These are phyloP conservation scores for Polychaeton citri DNA, from an alignment of 2,329 filamentous ascomycete genomes.

Conservation along the genomic window DNA sequence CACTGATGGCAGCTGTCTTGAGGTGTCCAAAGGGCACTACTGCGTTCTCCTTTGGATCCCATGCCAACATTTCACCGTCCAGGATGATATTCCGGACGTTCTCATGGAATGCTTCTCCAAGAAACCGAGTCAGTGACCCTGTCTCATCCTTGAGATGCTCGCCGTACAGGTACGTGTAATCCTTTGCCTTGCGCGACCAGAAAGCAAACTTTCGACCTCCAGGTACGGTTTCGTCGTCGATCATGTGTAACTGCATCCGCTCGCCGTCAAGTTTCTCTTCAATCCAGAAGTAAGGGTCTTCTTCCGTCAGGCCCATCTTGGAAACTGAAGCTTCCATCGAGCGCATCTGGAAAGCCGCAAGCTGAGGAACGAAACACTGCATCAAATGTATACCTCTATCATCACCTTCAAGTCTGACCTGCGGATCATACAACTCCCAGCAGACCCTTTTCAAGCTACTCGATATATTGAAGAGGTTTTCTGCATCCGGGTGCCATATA, in stretches of 20 bases:
- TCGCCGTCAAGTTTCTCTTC: slow-evolving; percentile 97
- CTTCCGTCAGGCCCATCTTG: slow-evolving; percentile 50
- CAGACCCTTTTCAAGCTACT: slow-evolving; percentile 83
- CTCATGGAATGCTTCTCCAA: slow-evolving; percentile 62
- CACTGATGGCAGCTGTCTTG: slow-evolving; percentile 75
- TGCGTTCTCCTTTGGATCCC: slow-evolving; percentile 75
- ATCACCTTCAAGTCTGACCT: slow-evolving; percentile 58
- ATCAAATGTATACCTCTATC: slow-evolving; percentile 67
- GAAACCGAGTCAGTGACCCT: slow-evolving; percentile 65
- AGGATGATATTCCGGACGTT: slow-evolving; percentile 78
- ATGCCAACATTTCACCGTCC: slow-evolving; percentile 97
- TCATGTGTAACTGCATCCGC: slow-evolving; percentile 92
- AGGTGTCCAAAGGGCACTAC: slow-evolving; percentile 84
- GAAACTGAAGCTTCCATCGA: slow-evolving; percentile 69
- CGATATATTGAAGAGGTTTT: slow-evolving; percentile 65
- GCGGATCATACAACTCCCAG: slow-evolving; percentile 75
- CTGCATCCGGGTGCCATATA: slow-evolving; percentile 41
- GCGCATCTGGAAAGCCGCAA: slow-evolving; percentile 82
- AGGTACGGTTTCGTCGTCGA: slow-evolving; percentile 50
- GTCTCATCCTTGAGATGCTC: slow-evolving; percentile 59
- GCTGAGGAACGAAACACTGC: slow-evolving; percentile 92
- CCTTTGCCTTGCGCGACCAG: slow-evolving; percentile 92
- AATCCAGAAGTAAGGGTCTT: slow-evolving; percentile 79
- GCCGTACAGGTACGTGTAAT: slow-evolving; percentile 92
- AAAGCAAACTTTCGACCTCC: slow-evolving; percentile 69